Conservation (phyloP, 768 basidiomycete species). For the Cyathus striatus region DNA sequence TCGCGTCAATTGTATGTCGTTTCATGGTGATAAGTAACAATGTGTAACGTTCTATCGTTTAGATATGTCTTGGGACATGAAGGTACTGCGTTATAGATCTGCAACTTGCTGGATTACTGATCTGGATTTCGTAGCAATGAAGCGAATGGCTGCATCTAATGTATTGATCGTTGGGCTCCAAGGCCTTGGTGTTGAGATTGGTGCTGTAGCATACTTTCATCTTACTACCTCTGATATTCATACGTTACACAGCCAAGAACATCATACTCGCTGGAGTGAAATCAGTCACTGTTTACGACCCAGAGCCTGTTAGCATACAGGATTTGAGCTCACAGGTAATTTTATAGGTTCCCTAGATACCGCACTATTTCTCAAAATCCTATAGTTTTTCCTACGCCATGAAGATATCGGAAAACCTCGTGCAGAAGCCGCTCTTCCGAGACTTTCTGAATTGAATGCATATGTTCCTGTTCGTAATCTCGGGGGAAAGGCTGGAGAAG, state of each 20-base stretch:
- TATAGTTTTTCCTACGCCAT: constrained; percentile 88
- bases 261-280: constrained; percentile 94
- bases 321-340: constrained; percentile 90
- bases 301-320: constrained; percentile 78
- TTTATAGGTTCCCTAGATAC: constrained; percentile 8
- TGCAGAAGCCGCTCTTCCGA: constrained; percentile 80
- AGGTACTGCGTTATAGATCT: constrained; percentile 46
- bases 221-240: constrained; percentile 4
- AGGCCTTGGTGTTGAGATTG: constrained; percentile 94
- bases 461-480: constrained; percentile 92
- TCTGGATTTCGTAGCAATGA: constrained; percentile 72
- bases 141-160: constrained; percentile 95
- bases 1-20: constrained; percentile 82
- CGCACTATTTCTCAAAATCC: constrained; percentile 1
- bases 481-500: constrained; percentile 71
- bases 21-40: constrained; percentile 1
- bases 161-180: constrained; percentile 89
- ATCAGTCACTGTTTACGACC: constrained; percentile 93
- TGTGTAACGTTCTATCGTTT: background rate
- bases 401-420: constrained; percentile 86
- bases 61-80: constrained; percentile 95
- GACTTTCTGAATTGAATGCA: constrained; percentile 89
- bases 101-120: background rate
- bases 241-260: constrained; percentile 72
- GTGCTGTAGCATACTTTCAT: constrained; percentile 25